Conservation (phyloP, 2,329 filamentous ascomycete genomes). For the Ceratocystis ficicola region DNA sequence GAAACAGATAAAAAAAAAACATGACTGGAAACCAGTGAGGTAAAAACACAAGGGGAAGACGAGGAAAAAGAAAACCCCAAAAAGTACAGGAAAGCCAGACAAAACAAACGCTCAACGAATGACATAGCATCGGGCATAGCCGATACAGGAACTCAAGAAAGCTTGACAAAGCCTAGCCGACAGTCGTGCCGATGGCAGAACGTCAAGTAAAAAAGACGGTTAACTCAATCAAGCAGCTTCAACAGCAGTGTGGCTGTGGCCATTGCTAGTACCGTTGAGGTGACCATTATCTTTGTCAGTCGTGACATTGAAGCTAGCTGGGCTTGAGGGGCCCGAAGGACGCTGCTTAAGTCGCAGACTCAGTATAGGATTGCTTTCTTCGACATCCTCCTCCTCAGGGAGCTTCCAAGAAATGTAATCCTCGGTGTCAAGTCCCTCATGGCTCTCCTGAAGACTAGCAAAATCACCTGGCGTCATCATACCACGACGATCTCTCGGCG, state of each 20-base stretch:
- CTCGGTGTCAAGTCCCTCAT: conserved; percentile 85
- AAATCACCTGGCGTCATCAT: conserved; percentile 99
- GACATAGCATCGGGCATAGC: conserved; percentile 8
- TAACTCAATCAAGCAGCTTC: conserved; percentile 13
- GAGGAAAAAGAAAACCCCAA: background rate
- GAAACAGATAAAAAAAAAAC: conserved; percentile 12
- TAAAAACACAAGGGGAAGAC: background rate
- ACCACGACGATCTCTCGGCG: conserved; percentile 75
- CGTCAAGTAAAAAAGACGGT: background rate
- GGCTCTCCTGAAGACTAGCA: conserved; percentile 86
- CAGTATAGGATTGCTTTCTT: conserved; percentile 50
- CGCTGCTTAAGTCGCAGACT: conserved; percentile 44
- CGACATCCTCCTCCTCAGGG: conserved; percentile 87
- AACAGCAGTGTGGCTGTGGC: conserved; percentile 10
- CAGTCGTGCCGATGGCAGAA: background rate
- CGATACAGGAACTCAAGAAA: conserved; percentile 8
- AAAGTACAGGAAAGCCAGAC: no score
- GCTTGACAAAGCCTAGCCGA: background rate
- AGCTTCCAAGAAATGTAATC: conserved; percentile 98
- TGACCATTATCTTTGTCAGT: conserved; percentile 18
- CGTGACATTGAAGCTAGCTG: conserved; percentile 20
- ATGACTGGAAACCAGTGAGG: background rate
- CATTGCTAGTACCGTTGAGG: conserved; percentile 9
- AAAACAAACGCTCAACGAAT: background rate
- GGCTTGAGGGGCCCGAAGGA: conserved; percentile 26